A percentile compares a stretch with the other conserved stretches of the same genome.
These are phyloP conservation scores for Pichia sp. DNA, from an alignment of 1,139 yeast species.

Conservation along the genomic window DNA sequence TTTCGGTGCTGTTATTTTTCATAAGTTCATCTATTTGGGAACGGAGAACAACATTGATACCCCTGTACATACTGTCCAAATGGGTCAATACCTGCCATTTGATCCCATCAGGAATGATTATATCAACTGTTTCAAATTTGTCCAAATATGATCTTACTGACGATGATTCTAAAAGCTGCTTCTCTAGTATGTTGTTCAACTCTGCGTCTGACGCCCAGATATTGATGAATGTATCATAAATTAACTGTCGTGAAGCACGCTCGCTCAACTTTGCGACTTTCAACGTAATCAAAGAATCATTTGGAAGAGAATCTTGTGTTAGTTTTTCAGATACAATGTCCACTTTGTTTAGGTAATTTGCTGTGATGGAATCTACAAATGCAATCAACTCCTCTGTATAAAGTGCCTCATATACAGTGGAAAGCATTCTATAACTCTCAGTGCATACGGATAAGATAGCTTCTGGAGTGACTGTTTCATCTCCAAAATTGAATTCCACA, in stretches of 20 bases:
- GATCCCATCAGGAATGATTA: constrained; percentile 19
- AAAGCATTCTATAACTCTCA: constrained; percentile 33
- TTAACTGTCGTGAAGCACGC: constrained; percentile 30
- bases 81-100: constrained; percentile 42
- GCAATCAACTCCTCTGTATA: constrained; percentile 9
- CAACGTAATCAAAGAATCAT: constrained; percentile 31
- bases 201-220: constrained; percentile 23
- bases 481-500: constrained; percentile 9
- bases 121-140: constrained; percentile 32
- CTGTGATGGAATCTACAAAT: constrained; percentile 11
- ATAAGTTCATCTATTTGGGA: constrained; percentile 26
- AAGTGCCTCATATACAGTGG: constrained; percentile 32
- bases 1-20: constrained; percentile 30
- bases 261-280: constrained; percentile 32
- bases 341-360: constrained; percentile 14
- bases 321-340: constrained; percentile 20
- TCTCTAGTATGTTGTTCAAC: constrained; percentile 25
- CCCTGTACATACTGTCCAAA: constrained; percentile 39
- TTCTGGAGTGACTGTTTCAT: constrained; percentile 19
- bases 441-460: constrained; percentile 20
- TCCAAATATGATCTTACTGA: constrained; percentile 44
- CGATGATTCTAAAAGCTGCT: constrained; percentile 41
- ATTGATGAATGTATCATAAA: constrained; percentile 29
- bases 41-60: constrained; percentile 38
- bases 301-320: constrained; percentile 20